phyloP scores from a whole-genome alignment of 139 green algal species.

The Yamagishiella unicocca region DNA sequence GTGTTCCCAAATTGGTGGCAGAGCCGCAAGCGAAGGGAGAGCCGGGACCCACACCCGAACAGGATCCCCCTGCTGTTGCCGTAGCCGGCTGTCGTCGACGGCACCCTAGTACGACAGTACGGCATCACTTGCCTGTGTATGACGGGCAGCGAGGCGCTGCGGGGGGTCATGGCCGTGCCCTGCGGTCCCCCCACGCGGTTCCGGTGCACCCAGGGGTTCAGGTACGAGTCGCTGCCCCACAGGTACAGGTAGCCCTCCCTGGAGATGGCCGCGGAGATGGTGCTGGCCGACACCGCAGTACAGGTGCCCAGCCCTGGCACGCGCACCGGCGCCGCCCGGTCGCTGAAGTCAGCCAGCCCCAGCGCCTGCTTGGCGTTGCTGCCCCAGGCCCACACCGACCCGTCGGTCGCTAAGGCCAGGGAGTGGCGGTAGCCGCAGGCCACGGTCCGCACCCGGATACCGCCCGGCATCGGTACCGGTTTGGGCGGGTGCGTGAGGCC shows the following conservation, averaged over 20 bases:
- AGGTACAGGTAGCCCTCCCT: conserved; percentile 53
- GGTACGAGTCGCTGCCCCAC: conserved; percentile 57
- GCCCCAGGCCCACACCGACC: conserved; percentile 74
- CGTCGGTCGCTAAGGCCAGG: conserved; percentile 61
- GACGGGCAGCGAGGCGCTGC: conserved; percentile 29
- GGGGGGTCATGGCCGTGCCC: conserved; percentile 7
- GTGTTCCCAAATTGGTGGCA: too few species aligned
- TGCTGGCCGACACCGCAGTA: conserved; percentile 34
- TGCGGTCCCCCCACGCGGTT: not conserved
- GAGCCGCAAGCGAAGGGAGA: too few species aligned
- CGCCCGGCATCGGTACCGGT: not conserved
- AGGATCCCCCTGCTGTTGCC: too few species aligned
- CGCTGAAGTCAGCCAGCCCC: conserved; percentile 33
- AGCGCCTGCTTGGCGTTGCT: conserved; percentile 55
- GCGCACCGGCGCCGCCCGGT: conserved; percentile 7
- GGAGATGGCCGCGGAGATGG: conserved; percentile 59
- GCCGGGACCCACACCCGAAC: too few species aligned
- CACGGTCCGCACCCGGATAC: conserved; percentile 2
- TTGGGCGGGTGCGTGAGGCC: conserved; percentile 21
- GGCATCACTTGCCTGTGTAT: conserved; percentile 40
- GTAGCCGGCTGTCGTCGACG: too few species aligned
- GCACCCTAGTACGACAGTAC: too few species aligned
- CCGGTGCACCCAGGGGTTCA: conserved; percentile 52
- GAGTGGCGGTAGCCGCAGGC: conserved; percentile 65
- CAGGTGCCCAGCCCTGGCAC: conserved; percentile 43